phyloP scores from a whole-genome alignment of 2,329 filamentous ascomycete genomes.

The Colletotrichum liaoningense region DNA sequence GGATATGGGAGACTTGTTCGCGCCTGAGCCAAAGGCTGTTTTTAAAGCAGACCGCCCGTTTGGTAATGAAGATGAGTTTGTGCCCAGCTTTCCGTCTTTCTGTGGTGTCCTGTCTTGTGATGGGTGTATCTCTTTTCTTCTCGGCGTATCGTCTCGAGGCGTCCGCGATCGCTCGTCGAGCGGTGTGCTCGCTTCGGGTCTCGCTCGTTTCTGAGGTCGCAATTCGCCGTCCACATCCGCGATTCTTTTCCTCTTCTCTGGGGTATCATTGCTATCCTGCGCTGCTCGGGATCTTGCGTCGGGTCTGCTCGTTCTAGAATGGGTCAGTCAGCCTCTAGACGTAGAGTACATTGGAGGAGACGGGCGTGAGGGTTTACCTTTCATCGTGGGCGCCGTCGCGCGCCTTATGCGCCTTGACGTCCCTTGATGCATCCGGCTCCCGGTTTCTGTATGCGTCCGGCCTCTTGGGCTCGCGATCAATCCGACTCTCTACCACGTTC shows the following conservation, averaged over 20 bases:
- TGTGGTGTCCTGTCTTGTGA: constrained; percentile 43
- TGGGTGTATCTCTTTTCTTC: constrained; percentile 43
- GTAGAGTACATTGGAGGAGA: background rate
- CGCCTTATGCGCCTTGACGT: constrained; percentile 45
- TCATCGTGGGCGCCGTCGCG: constrained; percentile 45
- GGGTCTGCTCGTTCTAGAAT: constrained; percentile 14
- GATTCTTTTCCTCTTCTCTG: constrained; percentile 59
- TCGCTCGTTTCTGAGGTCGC: constrained; percentile 59
- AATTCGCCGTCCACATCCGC: constrained; percentile 56
- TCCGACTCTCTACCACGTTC: constrained; percentile 30
- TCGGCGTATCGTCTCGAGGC: constrained; percentile 48
- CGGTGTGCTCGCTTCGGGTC: constrained; percentile 49
- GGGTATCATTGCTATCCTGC: constrained; percentile 41
- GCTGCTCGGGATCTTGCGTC: constrained; percentile 13
- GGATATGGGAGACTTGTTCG: constrained; percentile 48
- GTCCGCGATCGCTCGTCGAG: constrained; percentile 46
- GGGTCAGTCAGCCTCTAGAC: constrained; percentile 2
- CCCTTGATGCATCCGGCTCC: constrained; percentile 40
- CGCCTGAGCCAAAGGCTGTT: constrained; percentile 39
- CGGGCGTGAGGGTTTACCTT: constrained; percentile 40
- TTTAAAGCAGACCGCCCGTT: constrained; percentile 52
- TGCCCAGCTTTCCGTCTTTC: constrained; percentile 43
- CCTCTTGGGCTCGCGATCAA: constrained; percentile 38
- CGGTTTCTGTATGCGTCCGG: constrained; percentile 40
- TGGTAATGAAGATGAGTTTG: constrained; percentile 43